Evolutionary conservation across 257 asterid species (phyloP).

Genomic region (Solanum virginianum): DNA sequence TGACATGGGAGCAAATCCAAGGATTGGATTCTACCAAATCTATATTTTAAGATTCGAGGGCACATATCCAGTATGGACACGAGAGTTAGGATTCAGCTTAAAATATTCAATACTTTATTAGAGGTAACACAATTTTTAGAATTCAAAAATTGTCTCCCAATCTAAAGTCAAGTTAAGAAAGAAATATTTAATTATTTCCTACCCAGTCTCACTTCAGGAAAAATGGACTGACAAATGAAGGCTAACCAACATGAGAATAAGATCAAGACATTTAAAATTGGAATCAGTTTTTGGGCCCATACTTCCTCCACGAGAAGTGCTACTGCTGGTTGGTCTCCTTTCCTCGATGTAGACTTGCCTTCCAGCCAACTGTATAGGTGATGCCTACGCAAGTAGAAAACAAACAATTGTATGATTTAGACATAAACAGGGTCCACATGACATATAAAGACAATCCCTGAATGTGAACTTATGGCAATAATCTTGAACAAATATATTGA

Average conservation of each 20-base stretch:
- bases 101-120: too few species aligned
- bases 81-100: not conserved
- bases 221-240: not conserved
- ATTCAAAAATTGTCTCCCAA: not conserved
- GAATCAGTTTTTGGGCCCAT: conserved; percentile 14
- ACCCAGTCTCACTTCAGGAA: not conserved
- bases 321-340: conserved; percentile 38
- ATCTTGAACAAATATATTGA: not conserved
- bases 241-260: not conserved
- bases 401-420: not conserved
- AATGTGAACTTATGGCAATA: not conserved
- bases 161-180: not conserved
- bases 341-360: conserved; percentile 67
- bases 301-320: conserved; percentile 67
- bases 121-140: not conserved
- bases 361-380: conserved; percentile 60
- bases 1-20: too few species aligned
- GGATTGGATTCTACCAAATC: not conserved
- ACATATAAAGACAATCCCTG: not conserved
- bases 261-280: not conserved
- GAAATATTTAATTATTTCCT: not conserved
- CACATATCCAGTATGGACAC: not conserved
- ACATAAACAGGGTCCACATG: not conserved
- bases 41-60: not conserved
- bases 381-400: conserved; percentile 36